These are phyloP conservation scores for Paspalum vaginatum DNA, from an alignment of 176 grass and related monocot species.

Conservation along the genomic window DNA sequence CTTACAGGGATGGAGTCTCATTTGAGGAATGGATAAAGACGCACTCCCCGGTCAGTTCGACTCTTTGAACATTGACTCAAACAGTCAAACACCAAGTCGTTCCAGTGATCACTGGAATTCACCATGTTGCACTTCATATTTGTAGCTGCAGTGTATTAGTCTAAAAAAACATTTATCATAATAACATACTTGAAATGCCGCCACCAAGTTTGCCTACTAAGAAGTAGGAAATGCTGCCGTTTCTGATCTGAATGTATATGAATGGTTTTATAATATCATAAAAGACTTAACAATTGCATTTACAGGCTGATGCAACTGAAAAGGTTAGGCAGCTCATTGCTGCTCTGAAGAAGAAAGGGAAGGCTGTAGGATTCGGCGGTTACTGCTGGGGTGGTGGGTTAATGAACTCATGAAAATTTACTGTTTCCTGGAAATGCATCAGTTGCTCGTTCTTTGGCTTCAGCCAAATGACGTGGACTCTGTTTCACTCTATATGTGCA, in stretches of 20 bases:
- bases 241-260: no score
- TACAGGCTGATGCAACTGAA: conserved; percentile 37
- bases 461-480: background rate
- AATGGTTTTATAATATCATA: no score
- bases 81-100: background rate
- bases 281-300: background rate
- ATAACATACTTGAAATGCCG: background rate
- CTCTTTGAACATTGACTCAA: background rate
- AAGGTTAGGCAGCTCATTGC: conserved; percentile 52
- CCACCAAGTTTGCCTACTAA: background rate
- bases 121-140: background rate
- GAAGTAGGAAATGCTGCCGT: no score
- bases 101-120: background rate
- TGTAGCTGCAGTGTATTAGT: background rate
- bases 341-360: conserved; percentile 57
- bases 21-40: conserved; percentile 54
- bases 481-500: background rate
- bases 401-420: background rate
- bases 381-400: conserved; percentile 85
- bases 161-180: background rate
- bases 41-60: conserved; percentile 55
- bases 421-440: background rate
- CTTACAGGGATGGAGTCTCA: conserved; percentile 44
- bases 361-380: conserved; percentile 51
- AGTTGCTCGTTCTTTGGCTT: background rate